phyloP scores from a whole-genome alignment of 2,329 filamentous ascomycete species.

The Aspergillus sp. region DNA sequence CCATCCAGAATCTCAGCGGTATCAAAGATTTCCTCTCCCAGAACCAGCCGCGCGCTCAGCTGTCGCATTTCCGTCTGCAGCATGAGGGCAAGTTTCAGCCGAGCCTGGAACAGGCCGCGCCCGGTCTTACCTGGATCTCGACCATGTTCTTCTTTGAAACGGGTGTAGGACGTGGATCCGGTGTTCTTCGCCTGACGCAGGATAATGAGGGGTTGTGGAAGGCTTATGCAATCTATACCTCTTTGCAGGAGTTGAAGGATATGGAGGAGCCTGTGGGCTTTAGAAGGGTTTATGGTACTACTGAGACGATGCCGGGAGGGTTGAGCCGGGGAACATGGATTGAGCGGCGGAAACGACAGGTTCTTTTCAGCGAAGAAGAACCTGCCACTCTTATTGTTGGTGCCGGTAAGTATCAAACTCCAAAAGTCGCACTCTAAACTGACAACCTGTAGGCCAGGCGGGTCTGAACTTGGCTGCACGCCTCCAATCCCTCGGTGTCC shows the following conservation, averaged over 20 bases:
- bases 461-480: constrained; percentile 45
- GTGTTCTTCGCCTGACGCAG: constrained; percentile 37
- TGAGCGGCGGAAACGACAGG: constrained; percentile 32
- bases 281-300: constrained; percentile 34
- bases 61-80: constrained; percentile 33
- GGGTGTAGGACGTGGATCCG: constrained; percentile 34
- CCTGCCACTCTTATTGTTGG: constrained; percentile 44
- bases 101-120: constrained; percentile 25
- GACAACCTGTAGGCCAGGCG: constrained; percentile 36
- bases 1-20: constrained; percentile 29
- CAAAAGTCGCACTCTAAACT: too few relatives aligned
- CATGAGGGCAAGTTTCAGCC: constrained; percentile 34
- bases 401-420: constrained; percentile 27
- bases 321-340: constrained; percentile 37
- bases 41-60: constrained; percentile 25
- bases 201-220: constrained; percentile 33
- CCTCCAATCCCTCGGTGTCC: constrained; percentile 41
- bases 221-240: constrained; percentile 40
- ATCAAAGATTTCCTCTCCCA: constrained; percentile 33
- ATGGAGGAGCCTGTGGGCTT: constrained; percentile 35
- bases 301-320: constrained; percentile 34
- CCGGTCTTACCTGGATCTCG: constrained; percentile 34
- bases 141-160: constrained; percentile 44
- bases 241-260: constrained; percentile 36
- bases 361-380: constrained; percentile 37